Evolutionary conservation across 23 red algal genomes (phyloP).

Genomic region (Gracilaria domingensis): DNA sequence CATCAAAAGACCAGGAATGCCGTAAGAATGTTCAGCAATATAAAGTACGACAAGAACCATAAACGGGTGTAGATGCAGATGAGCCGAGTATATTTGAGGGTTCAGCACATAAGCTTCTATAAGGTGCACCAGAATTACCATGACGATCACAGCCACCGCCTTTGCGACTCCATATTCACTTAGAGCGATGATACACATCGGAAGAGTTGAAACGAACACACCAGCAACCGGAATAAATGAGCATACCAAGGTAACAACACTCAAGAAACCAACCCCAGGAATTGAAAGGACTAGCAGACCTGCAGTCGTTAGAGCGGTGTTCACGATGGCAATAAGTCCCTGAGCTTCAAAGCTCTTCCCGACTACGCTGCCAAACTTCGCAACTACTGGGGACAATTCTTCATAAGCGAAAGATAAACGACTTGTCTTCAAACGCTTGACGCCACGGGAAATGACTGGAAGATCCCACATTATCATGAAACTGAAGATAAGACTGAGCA

Average conservation of each 20-base stretch:
- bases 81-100: slow-evolving; percentile 96
- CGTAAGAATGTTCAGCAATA: slow-evolving; percentile 91
- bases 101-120: slow-evolving; percentile 95
- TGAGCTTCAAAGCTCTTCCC: slow-evolving; percentile 98
- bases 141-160: slow-evolving; percentile 80
- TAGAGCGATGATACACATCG: slow-evolving; percentile 90
- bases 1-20: slow-evolving; percentile 89
- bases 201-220: slow-evolving; percentile 93
- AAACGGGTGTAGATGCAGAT: slow-evolving; percentile 92
- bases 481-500: slow-evolving; percentile 91
- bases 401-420: slow-evolving; percentile 76
- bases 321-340: slow-evolving; percentile 95
- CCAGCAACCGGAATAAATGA: slow-evolving; percentile 98
- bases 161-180: slow-evolving; percentile 89
- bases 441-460: slow-evolving; percentile 62
- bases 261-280: slow-evolving; percentile 91
- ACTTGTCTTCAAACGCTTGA: slow-evolving; percentile 66
- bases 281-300: slow-evolving; percentile 84
- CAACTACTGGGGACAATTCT: slow-evolving; percentile 87
- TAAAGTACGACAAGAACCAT: slow-evolving; percentile 94
- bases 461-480: slow-evolving; percentile 99
- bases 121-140: slow-evolving; percentile 94
- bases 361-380: slow-evolving; percentile 86
- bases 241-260: slow-evolving; percentile 86
- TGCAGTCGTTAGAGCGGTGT: slow-evolving; percentile 87